Base-by-base conservation (phyloP, 176 grass and related monocot genomes). In the Cymbopogon citratus region DNA sequence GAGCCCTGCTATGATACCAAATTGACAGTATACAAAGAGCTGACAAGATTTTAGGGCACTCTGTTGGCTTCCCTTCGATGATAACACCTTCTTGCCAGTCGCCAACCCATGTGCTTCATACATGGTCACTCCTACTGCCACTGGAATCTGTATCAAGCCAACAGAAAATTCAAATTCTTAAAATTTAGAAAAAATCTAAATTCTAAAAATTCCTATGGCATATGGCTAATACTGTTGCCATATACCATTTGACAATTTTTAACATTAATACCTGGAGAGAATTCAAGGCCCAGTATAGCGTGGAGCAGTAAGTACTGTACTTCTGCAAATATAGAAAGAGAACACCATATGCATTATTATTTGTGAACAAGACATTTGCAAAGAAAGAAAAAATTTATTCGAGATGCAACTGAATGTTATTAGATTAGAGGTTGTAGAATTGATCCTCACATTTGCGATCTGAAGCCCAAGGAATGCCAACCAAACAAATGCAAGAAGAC, bases 401-500 rank as follows among this genome's bases (percentile, higher is more conserved):
- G 18, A 23, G 21, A 39, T 69, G 12, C 34, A 21, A 40, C 9
- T 68, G 35, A 68, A 68, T 12, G 18, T 16, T 46, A 46, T 48
- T 48, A 48, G 46, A 19, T 7, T 5, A 52, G 16, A 19, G 1
- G 5, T 1, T 52, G 48, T 52, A 52, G 16, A 0, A 52, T 52
- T 6, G 36, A 67, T 61, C 2, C 76, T 48, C 14, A 94, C 86
- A 88, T 98, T 98, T 68, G 88, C 21, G 12, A 93, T 25, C 75
- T 98, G 95, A 44, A 98, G 76, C 48, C 6, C 81, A 54, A 98
- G 95, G 81, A 98, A 94, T 33, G 88, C 69, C 13, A 89, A 5
- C 95, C 92, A 93, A 16, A 91, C 92, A 43, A 91, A 90, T 9
- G 82, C 59, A 38, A 98, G 90, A 43, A 98, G 81, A 24, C 90